Conservation (phyloP, 768 basidiomycete species). For the Hygrocybe coccinea region DNA sequence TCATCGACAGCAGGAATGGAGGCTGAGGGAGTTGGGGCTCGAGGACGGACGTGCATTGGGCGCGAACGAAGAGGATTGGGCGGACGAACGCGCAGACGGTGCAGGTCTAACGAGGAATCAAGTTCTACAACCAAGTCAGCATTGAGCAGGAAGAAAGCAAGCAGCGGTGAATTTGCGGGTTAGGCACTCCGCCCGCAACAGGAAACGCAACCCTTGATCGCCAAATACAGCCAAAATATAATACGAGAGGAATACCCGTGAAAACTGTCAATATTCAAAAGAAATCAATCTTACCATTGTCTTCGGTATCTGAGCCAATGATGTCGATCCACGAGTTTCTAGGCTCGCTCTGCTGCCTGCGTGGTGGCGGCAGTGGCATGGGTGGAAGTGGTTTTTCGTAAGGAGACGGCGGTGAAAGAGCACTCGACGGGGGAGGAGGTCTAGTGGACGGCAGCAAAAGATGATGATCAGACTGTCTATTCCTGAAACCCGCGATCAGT, state of each 20-base stretch:
- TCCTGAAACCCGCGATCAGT: neutral
- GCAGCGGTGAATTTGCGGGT: slow-evolving; percentile 4
- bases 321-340: slow-evolving; percentile 9
- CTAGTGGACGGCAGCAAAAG: neutral
- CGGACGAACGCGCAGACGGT: slow-evolving; percentile 29
- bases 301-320: slow-evolving; percentile 1
- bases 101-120: slow-evolving; percentile 10
- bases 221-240: neutral
- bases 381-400: neutral
- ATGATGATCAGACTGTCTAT: neutral
- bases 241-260: neutral
- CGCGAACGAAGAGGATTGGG: slow-evolving; percentile 29
- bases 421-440: neutral
- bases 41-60: slow-evolving; percentile 30
- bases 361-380: neutral
- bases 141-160: neutral
- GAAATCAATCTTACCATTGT: slow-evolving; percentile 2
- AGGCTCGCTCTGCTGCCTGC: neutral
- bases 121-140: neutral
- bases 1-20: slow-evolving; percentile 18
- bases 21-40: slow-evolving; percentile 36
- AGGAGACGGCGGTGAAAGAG: neutral
- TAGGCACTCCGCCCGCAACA: neutral
- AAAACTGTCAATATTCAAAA: slow-evolving; percentile 4
- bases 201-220: neutral